Evolutionary conservation across 169 alveolate genomes (phyloP).

Genomic region (Babesia ovis): DNA sequence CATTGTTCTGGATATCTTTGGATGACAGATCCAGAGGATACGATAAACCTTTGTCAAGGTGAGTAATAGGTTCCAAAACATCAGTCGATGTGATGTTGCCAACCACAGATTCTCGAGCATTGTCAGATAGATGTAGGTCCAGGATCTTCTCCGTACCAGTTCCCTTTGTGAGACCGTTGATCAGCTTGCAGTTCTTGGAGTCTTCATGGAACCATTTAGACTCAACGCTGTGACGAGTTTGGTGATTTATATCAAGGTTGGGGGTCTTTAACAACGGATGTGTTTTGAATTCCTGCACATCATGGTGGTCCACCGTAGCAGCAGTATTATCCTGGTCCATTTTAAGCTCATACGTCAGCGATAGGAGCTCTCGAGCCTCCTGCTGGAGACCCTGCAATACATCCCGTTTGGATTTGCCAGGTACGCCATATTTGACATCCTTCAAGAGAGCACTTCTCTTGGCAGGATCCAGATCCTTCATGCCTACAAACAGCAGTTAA

Average conservation of each 20-base stretch:
- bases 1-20: neutral
- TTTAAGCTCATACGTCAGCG: conserved; percentile 28
- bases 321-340: neutral
- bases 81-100: conserved; percentile 2
- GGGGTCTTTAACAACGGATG: conserved; percentile 2
- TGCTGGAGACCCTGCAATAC: conserved; percentile 32
- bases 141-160: conserved; percentile 5
- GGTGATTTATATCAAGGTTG: neutral
- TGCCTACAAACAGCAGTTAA: no score
- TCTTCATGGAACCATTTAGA: conserved; percentile 7
- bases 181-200: conserved; percentile 3
- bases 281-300: neutral
- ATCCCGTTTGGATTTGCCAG: neutral
- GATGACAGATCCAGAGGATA: conserved; percentile 29
- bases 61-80: neutral
- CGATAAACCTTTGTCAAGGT: conserved; percentile 3
- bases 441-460: neutral
- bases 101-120: neutral
- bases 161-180: neutral
- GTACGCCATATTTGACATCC: neutral
- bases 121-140: neutral
- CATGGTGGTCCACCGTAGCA: neutral
- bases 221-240: neutral
- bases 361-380: conserved; percentile 31
- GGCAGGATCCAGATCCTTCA: neutral